Evolutionary conservation across 257 asterid species (phyloP).

Genomic region (Solanum rostratum): DNA sequence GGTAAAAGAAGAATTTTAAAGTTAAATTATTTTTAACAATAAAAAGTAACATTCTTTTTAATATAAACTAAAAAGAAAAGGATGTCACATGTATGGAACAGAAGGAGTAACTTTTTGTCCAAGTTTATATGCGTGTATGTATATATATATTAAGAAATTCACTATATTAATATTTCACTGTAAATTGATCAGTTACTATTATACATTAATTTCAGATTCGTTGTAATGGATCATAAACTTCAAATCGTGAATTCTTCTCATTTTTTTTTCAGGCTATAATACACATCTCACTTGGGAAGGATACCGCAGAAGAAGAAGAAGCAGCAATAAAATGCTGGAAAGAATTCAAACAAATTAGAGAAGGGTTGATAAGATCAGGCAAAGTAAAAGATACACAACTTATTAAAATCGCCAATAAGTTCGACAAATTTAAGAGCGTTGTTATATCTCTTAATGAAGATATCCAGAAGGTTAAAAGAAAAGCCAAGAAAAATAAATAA

Average conservation of each 20-base stretch:
- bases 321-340: neutral
- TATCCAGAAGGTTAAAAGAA: neutral
- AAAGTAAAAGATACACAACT: neutral
- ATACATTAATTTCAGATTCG: neutral
- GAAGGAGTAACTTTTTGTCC: no score
- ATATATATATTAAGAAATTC: no score
- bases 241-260: neutral
- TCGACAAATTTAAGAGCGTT: neutral
- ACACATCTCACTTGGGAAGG: neutral
- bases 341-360: neutral
- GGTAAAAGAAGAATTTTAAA: no score
- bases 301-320: neutral
- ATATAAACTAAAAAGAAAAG: no score
- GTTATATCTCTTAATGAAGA: neutral
- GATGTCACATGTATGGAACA: no score
- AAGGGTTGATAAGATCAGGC: neutral
- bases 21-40: no score
- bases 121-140: no score
- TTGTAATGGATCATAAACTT: neutral
- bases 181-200: accelerated
- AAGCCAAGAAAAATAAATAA: neutral
- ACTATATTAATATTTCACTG: no score
- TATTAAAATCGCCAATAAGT: neutral
- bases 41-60: no score
- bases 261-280: slow-evolving; percentile 1